Percentiles rank a stretch among this genome's conserved stretches.
Evolutionary conservation across 495 filamentous ascomycete genomes (phyloP).

Genomic region (Penicillium canescens): DNA sequence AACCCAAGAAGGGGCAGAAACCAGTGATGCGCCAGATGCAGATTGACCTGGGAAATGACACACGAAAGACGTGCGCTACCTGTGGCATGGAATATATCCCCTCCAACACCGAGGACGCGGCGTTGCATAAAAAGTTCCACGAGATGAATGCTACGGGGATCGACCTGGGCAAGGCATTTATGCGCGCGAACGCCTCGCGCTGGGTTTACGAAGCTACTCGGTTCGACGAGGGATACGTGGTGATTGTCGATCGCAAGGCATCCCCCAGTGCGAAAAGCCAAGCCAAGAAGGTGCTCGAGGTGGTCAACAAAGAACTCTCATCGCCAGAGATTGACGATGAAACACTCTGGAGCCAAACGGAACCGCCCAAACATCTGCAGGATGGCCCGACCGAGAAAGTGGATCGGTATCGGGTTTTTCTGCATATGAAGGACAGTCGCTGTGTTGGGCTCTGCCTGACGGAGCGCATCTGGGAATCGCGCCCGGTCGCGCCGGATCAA

Average conservation of each 20-base stretch:
- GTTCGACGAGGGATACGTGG: conserved; percentile 54
- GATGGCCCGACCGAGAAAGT: conserved; percentile 38
- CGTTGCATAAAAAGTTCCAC: conserved; percentile 68
- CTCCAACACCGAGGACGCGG: conserved; percentile 62
- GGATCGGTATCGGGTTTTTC: conserved; percentile 63
- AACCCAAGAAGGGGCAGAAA: conserved; percentile 36
- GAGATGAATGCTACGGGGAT: conserved; percentile 64
- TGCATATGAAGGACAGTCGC: conserved; percentile 62
- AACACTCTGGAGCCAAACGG: conserved; percentile 57
- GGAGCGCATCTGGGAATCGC: conserved; percentile 62
- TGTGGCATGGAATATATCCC: conserved; percentile 76
- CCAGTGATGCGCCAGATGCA: conserved; percentile 61
- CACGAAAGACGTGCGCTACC: conserved; percentile 58
- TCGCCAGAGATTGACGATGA: conserved; percentile 62
- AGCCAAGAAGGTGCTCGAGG: conserved; percentile 61
- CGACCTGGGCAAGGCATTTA: conserved; percentile 59
- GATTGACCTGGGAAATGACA: conserved; percentile 62
- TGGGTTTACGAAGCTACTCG: conserved; percentile 47
- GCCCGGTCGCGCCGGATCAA: conserved; percentile 40
- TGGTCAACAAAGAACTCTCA: conserved; percentile 66
- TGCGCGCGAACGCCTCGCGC: conserved; percentile 47
- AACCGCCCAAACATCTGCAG: conserved; percentile 37
- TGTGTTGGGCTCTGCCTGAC: conserved; percentile 68
- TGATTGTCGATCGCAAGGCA: conserved; percentile 57
- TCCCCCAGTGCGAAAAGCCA: conserved; percentile 54